phyloP scores from a whole-genome alignment of 345 rosid genomes.

The Citrus cavaleriei region DNA sequence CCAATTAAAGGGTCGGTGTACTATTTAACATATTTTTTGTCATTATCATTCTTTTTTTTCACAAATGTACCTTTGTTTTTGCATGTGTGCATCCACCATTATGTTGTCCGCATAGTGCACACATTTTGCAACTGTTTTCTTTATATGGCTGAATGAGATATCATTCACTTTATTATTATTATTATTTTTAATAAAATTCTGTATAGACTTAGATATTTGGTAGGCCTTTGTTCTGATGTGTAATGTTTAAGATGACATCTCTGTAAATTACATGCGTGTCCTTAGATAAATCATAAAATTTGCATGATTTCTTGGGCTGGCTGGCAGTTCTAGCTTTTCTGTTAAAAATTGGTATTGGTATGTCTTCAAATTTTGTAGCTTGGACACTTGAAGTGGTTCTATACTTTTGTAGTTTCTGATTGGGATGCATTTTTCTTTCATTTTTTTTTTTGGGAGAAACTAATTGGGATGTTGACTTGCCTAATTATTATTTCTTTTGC shows the following conservation, averaged over 20 bases:
- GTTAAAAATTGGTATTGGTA: background rate
- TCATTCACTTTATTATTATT: background rate
- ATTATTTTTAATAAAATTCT: too few relatives aligned
- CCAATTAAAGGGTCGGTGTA: conserved; percentile 51
- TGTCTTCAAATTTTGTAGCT: background rate
- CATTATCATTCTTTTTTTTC: background rate
- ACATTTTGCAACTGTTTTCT: background rate
- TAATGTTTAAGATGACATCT: background rate
- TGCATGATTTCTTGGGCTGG: background rate
- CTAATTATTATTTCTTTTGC: background rate
- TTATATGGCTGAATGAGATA: background rate
- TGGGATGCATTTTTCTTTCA: background rate
- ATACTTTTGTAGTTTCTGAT: background rate
- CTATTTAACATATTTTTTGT: too few relatives aligned
- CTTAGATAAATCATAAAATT: background rate
- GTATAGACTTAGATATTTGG: background rate
- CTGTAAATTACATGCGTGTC: background rate
- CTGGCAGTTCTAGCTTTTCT: background rate
- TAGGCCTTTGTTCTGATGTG: background rate
- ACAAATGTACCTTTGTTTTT: background rate
- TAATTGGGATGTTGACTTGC: background rate
- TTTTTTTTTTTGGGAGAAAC: background rate
- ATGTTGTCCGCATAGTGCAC: background rate
- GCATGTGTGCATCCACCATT: conserved; percentile 3
- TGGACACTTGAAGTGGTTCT: background rate